Conservation (phyloP, 495 filamentous ascomycete species). For the Annulohypoxylon stygium region DNA sequence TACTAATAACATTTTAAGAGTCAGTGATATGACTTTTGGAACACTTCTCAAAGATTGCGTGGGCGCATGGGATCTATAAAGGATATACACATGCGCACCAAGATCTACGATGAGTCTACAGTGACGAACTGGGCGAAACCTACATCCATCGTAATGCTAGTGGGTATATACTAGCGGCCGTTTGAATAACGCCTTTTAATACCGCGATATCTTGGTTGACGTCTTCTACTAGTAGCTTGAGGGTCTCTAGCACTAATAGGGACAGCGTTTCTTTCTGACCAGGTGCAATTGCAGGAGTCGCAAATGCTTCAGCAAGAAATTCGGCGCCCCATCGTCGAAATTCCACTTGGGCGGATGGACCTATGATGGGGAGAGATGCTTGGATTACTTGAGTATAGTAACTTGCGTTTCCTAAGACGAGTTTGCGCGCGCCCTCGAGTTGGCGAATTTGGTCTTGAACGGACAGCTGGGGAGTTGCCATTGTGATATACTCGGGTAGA, state of each 20-base stretch:
- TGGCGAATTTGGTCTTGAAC: slow-evolving; percentile 82
- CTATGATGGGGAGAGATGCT: slow-evolving; percentile 89
- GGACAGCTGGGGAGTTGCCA: slow-evolving; percentile 64
- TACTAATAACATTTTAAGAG: slow-evolving; percentile 65
- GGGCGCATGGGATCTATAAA: slow-evolving; percentile 41
- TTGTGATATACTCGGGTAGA: slow-evolving; percentile 44
- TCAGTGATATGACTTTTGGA: slow-evolving; percentile 49
- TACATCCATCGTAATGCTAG: slow-evolving; percentile 94
- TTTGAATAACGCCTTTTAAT: slow-evolving; percentile 84
- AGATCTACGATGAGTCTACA: slow-evolving; percentile 48
- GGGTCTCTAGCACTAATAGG: slow-evolving; percentile 76
- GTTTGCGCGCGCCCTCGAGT: slow-evolving; percentile 86
- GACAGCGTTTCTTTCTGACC: slow-evolving; percentile 82
- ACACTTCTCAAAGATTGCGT: slow-evolving; percentile 33
- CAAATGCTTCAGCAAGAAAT: slow-evolving; percentile 96
- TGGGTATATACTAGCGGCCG: slow-evolving; percentile 90
- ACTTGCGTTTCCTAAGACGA: slow-evolving; percentile 83
- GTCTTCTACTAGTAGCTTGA: slow-evolving; percentile 79
- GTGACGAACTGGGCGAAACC: slow-evolving; percentile 58
- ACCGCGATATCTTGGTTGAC: slow-evolving; percentile 80
- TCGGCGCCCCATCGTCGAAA: slow-evolving; percentile 95
- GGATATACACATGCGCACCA: slow-evolving; percentile 42
- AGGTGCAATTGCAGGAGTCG: slow-evolving; percentile 79
- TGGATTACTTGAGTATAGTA: slow-evolving; percentile 92
- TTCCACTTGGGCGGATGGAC: slow-evolving; percentile 77